Base-by-base conservation (phyloP, 352 stramenopile genomes). In the Elongisporangium anandrum region DNA sequence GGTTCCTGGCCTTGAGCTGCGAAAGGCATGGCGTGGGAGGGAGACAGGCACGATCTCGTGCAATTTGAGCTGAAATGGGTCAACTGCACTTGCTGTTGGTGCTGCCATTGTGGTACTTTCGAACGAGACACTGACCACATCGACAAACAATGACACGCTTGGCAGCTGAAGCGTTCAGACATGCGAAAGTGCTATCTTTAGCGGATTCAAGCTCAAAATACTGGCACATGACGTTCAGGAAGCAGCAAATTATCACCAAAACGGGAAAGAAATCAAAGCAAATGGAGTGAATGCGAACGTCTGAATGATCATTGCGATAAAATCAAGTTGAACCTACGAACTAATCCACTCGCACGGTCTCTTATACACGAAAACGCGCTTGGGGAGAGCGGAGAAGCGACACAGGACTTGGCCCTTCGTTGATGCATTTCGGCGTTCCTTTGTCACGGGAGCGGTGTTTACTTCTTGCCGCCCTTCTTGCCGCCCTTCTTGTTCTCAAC, bases 391-490 rank as follows among this genome's bases (percentile, higher is more conserved):
- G 13, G n/a, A n/a, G n/a, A n/a, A n/a, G n/a, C n/a, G n/a, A n/a
- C n/a, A n/a, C n/a, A n/a, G n/a, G n/a, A n/a, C 22, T 21, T 52
- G n/a, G 41, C 22, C 45, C 41, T 22, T 8, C 22, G 26, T n/a
- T 59, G 39, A 3, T n/a, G 9, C 17, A 21, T 5, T 16, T 52
- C 34, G 19, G 7, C 8, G 19, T 15, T 12, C 10, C 19, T 22
- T 21, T n/a, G 6, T 50, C 2, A n/a, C 12, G 12, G 21, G 13
- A 20, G 22, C 7, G 20, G 5, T 10, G 22, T 3, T 65, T 79
- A 81, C 73, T 85, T 83, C 75, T 85, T 85, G 65, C 64, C 66
- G 52, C 73, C 68, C 61, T 84, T 84, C 67, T 84, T 84, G 63
- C 68, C 71, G 20, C 66, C 66, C 57, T 75, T 75, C 65, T 73